Percentiles rank a stretch among this genome's conserved stretches.
phyloP scores from a whole-genome alignment of 2,329 filamentous ascomycete genomes.

The Zymoseptoria brevis region DNA sequence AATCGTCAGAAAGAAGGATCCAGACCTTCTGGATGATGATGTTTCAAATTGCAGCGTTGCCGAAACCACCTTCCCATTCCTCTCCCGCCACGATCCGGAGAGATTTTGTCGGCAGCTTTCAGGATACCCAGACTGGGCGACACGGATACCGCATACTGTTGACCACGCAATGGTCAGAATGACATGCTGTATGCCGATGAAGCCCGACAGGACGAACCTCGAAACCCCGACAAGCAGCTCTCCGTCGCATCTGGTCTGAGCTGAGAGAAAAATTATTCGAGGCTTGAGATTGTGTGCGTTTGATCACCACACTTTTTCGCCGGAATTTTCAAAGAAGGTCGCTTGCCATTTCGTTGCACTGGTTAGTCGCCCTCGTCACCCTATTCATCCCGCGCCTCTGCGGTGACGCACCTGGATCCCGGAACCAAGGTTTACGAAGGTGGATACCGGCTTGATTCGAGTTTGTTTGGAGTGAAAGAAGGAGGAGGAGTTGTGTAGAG shows the following conservation, averaged over 20 bases:
- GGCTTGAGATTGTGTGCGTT: not conserved
- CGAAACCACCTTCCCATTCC: constrained; percentile 18
- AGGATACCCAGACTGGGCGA: not conserved
- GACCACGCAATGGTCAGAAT: not conserved
- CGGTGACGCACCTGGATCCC: constrained; percentile 28
- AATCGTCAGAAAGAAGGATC: not conserved
- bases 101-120: not conserved
- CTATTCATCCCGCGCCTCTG: constrained; percentile 40
- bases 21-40: not conserved
- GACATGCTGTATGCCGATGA: not conserved
- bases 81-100: constrained; percentile 14
- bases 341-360: constrained; percentile 15
- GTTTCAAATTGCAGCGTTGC: not conserved
- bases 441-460: not conserved
- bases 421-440: not conserved
- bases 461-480: not conserved
- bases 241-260: not conserved
- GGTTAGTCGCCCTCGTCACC: constrained; percentile 25
- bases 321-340: not conserved
- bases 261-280: not conserved
- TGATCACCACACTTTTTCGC: not conserved
- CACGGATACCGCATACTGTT: not conserved
- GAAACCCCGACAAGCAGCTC: not conserved
- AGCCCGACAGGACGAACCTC: not conserved
- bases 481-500: not conserved